Percentiles rank a stretch among this genome's conserved stretches.
These are phyloP conservation scores for Cicer yamashitae DNA, from an alignment of 306 rosid genomes.

Conservation along the genomic window DNA sequence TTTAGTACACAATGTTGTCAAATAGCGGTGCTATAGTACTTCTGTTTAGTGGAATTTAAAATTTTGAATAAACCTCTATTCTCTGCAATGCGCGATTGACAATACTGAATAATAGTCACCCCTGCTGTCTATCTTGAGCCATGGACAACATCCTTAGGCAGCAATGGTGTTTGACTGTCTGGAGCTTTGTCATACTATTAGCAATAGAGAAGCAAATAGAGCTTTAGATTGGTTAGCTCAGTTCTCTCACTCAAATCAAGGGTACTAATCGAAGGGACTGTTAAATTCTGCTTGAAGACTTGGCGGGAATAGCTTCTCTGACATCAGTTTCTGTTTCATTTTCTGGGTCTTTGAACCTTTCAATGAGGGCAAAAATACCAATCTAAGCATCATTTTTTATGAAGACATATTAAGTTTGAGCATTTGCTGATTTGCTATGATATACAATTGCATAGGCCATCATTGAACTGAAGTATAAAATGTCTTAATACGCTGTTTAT, in stretches of 20 bases:
- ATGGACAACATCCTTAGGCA: background rate
- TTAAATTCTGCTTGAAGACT: conserved; percentile 10
- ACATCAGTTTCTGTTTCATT: conserved; percentile 7
- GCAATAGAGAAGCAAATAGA: conserved; percentile 18
- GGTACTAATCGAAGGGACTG: conserved; percentile 7
- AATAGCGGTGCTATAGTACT: too few relatives aligned
- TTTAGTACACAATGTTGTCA: too few relatives aligned
- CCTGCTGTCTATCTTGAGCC: conserved; percentile 18
- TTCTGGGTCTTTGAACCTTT: background rate
- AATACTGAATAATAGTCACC: background rate
- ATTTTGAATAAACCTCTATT: too few relatives aligned
- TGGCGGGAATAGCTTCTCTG: conserved; percentile 3
- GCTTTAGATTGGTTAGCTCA: conserved; percentile 3
- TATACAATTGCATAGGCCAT: background rate
- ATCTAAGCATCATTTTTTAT: conserved; percentile 14
- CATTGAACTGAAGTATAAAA: conserved; percentile 4
- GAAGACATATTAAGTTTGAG: conserved; percentile 22
- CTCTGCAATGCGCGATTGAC: too few relatives aligned
- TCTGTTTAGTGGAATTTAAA: too few relatives aligned
- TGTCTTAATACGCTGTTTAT: conserved; percentile 9
- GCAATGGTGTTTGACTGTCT: background rate
- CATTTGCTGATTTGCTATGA: conserved; percentile 7
- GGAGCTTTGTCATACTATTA: conserved; percentile 26
- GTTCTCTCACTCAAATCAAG: background rate
- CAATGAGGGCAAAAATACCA: background rate